Base-by-base conservation (phyloP, 306 rosid species). In the Leucaena leucocephala region DNA sequence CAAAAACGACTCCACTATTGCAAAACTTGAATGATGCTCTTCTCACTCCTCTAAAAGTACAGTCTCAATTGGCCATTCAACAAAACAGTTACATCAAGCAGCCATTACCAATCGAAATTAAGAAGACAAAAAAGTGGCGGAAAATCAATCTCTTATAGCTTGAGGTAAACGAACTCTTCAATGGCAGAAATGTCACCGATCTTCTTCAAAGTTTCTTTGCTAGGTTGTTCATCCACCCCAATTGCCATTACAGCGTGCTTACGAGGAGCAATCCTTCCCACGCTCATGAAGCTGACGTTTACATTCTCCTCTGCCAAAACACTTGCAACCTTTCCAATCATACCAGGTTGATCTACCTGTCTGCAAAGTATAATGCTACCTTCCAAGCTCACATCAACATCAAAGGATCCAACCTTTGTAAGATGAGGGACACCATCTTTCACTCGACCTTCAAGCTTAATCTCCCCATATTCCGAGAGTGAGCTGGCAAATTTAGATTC, bases 221-320 rank as follows among this genome's bases (percentile, higher is more conserved):
- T 78, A 44, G 99, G 99, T 76, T 65, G 92, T 0, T 96, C 99
- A 75, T 96, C 99, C 22, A 96, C 99, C 36, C 99, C 99, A 39
- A 96, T 96, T 33, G 99, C 99, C 99, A 96, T 96, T 42, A 96
- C 90, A 82, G 99, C 99, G 54, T 91, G 99, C 91, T 91, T 96
- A 48, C 99, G 85, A n/a, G 99, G 99, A 54, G 99, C 98, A 52
- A 87, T 87, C 84, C 99, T 93, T 80, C 98, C 99, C 0, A 93
- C 98, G 19, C 99, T 96, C 99, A 96, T 96, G 90, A 96, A 96
- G 78, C 99, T 93, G 43, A 96, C 99, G 49, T 96, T 93, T 76
- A 96, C 97, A 82, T 91, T 96, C 86, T 93, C 99, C 79, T 93
- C 81, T 35, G 92, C 99, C 79, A 96, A 81, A 72, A 96, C 76